Evolutionary conservation across 495 filamentous ascomycete species (phyloP), one percentile per base, ranked within the genome.

Genomic region (Penicillium mononematosum): DNA sequence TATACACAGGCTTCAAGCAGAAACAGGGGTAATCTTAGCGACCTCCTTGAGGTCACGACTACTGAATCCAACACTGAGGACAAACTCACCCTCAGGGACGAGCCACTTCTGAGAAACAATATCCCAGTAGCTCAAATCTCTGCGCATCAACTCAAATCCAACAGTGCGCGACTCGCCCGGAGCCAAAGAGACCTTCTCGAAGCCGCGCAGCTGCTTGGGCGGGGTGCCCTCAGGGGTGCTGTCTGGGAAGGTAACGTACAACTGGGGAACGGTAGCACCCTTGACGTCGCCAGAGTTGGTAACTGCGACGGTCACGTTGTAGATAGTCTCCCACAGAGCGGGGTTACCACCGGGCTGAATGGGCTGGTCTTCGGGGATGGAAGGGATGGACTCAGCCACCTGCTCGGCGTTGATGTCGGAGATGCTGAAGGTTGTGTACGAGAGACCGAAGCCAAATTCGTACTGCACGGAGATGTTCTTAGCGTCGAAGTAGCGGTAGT

Each of bases 121-220:
- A 70, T 86, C 81, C 86, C 86, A 89, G 17, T 82, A 79, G 59
- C 81, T 85, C 56, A 88, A 44, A 63, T 88, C 86, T 42, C 81
- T 73, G 55, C 85, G 76, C 55, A 76, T 85, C 36, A 89, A 58
- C 44, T 76, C 69, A 56, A 88, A 82, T 17, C 60, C 59, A 16
- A 88, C 74, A 24, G 60, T 73, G 46, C 69, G 62, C 34, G 70
- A 77, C 52, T 70, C 62, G 0, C 76, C 76, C 2, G 74, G 65
- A 24, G 67, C 58, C 8, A 85, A 47, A 10, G 17, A 52, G 3
- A 77, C 67, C 70, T 89, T 89, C 36, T 77, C 78, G 61, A 88
- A 89, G 10, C 86, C 86, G 1, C 86, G 71, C 9, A 89, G 69
- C 45, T 59, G 57, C 27, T 49, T 60, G 3, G 50, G 49, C 3